Base-by-base conservation (phyloP, 768 basidiomycete species). In the Panellus pusillus region DNA sequence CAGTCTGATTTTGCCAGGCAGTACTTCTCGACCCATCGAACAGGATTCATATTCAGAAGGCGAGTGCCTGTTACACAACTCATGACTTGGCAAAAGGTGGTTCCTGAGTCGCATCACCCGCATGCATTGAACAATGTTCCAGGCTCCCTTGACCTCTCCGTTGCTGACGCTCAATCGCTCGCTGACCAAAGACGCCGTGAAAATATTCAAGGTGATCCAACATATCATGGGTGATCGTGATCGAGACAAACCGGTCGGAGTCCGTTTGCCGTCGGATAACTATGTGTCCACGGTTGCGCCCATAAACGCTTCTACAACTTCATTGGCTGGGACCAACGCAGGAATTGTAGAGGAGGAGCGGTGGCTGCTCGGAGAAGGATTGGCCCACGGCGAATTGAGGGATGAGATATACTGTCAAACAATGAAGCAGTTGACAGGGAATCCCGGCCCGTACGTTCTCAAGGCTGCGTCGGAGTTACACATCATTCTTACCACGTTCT, bases 341-440 rank as follows among this genome's bases (percentile, higher is more conserved):
- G 74, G 75, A 9, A 69, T 89, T 37, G 67, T 94, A 17, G 92
- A 94, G 63, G 93, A 95, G 67, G 89, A 93, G 57, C 77, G 91
- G 18, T 94, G 91, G 90, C 70, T 97, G 54, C 75, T 96, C 9
- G 78, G 82, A 41, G 86, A 91, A 64, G 93, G 91, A 3, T 76
- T 97, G 35, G 68, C 79, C 2, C 83, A 93, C 52, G 85, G 87
- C 11, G 93, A 96, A 70, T 74, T 97, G 62, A 74, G 94, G 57
- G 95, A 98, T 68, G 95, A 97, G 71, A 86, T 95, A 45, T 98
- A 91, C 62, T 94, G 91, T 64, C 95, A 97, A 62, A 61, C 91
- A 20, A 87, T 95, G 83, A 97, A 97, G 66, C 95, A 97, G 69
- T 73, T 96, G 13, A 91, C 82, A 1, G 79, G 79, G 39, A 97